Evolutionary conservation across 2,329 filamentous ascomycete genomes (phyloP).

Genomic region (Arthrobotrys conoides): DNA sequence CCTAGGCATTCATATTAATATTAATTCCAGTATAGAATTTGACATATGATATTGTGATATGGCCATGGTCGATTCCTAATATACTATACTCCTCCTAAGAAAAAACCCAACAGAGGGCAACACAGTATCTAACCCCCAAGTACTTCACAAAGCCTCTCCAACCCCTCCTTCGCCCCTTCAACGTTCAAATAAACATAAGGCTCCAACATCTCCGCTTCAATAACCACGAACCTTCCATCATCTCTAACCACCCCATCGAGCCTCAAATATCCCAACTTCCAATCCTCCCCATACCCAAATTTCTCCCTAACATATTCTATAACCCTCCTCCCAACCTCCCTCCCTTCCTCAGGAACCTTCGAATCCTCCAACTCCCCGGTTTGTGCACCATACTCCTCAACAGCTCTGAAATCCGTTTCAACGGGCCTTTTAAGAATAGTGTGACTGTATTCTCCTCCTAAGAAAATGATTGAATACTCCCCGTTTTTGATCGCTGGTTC

Average conservation of each 20-base stretch:
- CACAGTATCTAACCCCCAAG: not conserved
- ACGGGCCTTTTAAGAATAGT: slow-evolving; percentile 42
- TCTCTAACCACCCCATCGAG: slow-evolving; percentile 47
- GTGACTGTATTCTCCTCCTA: slow-evolving; percentile 45
- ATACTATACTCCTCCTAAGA: no score
- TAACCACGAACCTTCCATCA: slow-evolving; percentile 39
- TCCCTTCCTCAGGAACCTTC: slow-evolving; percentile 21
- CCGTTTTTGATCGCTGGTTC: slow-evolving; percentile 36
- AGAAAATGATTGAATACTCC: slow-evolving; percentile 45
- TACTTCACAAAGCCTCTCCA: slow-evolving; percentile 13
- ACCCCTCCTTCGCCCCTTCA: slow-evolving; percentile 11
- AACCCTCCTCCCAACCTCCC: slow-evolving; percentile 27
- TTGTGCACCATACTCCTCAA: slow-evolving; percentile 22
- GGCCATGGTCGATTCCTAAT: no score
- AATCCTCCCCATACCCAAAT: slow-evolving; percentile 15
- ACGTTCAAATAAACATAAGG: slow-evolving; percentile 39
- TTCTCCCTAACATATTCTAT: slow-evolving; percentile 38
- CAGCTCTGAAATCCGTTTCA: slow-evolving; percentile 20
- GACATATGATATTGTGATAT: no score
- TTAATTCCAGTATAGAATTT: not conserved
- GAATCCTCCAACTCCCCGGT: slow-evolving; percentile 2
- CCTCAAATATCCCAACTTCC: slow-evolving; percentile 43
- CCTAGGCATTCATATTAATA: no score
- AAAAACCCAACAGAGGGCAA: slow-evolving; percentile 15
- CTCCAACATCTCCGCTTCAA: slow-evolving; percentile 56